Evolutionary conservation across 2,329 filamentous ascomycete genomes (phyloP).

Genomic region (Akanthomyces lecanii): DNA sequence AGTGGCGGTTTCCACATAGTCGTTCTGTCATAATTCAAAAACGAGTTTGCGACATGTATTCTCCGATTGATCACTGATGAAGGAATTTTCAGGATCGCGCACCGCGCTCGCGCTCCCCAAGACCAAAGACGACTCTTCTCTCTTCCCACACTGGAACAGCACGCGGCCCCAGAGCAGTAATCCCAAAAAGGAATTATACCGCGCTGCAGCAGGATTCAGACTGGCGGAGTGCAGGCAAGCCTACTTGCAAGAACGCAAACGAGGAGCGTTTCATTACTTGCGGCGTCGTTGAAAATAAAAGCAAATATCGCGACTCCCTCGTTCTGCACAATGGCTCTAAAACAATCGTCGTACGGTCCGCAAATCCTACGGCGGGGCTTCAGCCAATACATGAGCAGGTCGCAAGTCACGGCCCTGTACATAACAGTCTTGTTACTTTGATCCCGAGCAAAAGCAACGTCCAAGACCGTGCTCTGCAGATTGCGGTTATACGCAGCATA

Average conservation of each 20-base stretch:
- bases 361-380: not conserved
- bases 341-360: too few species aligned
- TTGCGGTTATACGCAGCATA: not conserved
- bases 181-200: not conserved
- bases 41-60: not conserved
- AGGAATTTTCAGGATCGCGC: not conserved
- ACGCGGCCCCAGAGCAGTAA: not conserved
- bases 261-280: not conserved
- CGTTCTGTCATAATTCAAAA: conserved; percentile 6
- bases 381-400: not conserved
- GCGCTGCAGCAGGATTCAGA: not conserved
- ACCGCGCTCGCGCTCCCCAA: not conserved
- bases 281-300: conserved; percentile 8
- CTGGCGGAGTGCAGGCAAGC: not conserved
- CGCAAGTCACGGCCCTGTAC: not conserved
- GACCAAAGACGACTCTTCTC: not conserved
- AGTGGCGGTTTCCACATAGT: conserved; percentile 1
- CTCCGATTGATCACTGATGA: not conserved
- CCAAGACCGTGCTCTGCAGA: not conserved
- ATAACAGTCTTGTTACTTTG: not conserved
- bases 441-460: not conserved
- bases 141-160: not conserved
- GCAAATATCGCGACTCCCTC: not conserved
- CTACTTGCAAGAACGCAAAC: not conserved
- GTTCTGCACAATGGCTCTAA: too few species aligned